Evolutionary conservation across 2,329 filamentous ascomycete genomes (phyloP).

Genomic region (Ilyonectria sp.): DNA sequence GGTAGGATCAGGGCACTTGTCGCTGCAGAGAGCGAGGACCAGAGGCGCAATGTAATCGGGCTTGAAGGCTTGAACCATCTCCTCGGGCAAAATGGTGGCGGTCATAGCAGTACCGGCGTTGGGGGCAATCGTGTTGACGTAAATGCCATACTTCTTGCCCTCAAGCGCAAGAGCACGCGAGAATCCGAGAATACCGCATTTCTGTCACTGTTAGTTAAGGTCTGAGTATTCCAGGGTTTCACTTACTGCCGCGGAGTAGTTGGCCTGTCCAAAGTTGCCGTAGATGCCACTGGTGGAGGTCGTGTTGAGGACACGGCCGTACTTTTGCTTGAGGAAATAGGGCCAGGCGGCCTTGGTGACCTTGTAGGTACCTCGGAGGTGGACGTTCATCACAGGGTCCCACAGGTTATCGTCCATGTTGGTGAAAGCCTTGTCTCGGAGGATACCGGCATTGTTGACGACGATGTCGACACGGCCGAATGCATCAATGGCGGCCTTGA

Average conservation of each 20-base stretch:
- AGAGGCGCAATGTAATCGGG: conserved; percentile 97
- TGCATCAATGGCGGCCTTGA: conserved; percentile 93
- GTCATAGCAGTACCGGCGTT: conserved; percentile 98
- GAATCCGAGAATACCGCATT: conserved; percentile 94
- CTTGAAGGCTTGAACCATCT: conserved; percentile 99
- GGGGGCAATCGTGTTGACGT: conserved; percentile 96
- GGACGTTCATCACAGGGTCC: conserved; percentile 93
- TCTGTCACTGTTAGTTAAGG: conserved; percentile 63
- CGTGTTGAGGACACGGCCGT: conserved; percentile 96
- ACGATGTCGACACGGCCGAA: conserved; percentile 96
- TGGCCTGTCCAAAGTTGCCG: conserved; percentile 98
- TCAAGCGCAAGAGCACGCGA: conserved; percentile 93
- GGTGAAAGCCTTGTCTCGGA: conserved; percentile 96
- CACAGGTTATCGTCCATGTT: conserved; percentile 98
- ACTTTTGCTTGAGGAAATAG: conserved; percentile 98
- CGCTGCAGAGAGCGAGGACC: conserved; percentile 86
- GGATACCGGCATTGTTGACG: conserved; percentile 98
- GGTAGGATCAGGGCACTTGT: conserved; percentile 88
- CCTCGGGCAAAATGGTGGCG: conserved; percentile 92
- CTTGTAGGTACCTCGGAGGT: conserved; percentile 96
- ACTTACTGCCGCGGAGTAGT: conserved; percentile 91
- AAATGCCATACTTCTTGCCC: conserved; percentile 97
- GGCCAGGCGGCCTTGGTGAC: conserved; percentile 98
- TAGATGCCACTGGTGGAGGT: conserved; percentile 98
- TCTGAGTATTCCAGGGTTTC: background rate